Percentiles rank a stretch among this genome's conserved stretches.
These are phyloP conservation scores for Arthroderma sp. DNA, from an alignment of 2,329 filamentous ascomycete species.

Conservation along the genomic window DNA sequence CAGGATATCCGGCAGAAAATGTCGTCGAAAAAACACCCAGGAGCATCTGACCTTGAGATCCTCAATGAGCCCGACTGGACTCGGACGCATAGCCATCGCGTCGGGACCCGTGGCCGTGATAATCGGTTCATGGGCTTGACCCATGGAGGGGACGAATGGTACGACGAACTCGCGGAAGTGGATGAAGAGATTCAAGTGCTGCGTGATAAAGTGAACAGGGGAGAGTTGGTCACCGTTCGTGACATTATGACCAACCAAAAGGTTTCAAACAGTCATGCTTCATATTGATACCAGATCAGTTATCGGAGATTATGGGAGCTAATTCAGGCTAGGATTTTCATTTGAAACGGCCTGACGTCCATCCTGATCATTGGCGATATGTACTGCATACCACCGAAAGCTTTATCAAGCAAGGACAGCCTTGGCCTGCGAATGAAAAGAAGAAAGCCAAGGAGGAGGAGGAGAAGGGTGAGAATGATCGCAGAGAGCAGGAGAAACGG, in stretches of 20 bases:
- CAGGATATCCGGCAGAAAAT: neutral
- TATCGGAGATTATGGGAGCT: neutral
- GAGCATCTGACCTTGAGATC: conserved; percentile 32
- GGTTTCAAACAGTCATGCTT: conserved; percentile 5
- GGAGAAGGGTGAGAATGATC: conserved; percentile 8
- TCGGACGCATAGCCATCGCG: conserved; percentile 27
- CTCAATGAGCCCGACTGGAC: conserved; percentile 35
- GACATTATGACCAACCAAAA: conserved; percentile 21
- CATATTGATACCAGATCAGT: neutral
- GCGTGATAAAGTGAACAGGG: conserved; percentile 16
- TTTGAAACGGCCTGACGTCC: conserved; percentile 33
- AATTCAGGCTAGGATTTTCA: conserved; percentile 34
- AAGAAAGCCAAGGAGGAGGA: conserved; percentile 24
- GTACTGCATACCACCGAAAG: conserved; percentile 40
- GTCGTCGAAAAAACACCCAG: conserved; percentile 23
- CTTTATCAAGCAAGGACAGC: conserved; percentile 38
- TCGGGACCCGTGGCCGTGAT: conserved; percentile 30
- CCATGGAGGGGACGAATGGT: conserved; percentile 20
- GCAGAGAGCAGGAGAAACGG: conserved; percentile 15
- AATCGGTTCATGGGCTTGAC: conserved; percentile 32
- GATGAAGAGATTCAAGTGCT: conserved; percentile 20
- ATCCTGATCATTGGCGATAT: conserved; percentile 40
- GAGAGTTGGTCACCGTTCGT: conserved; percentile 19
- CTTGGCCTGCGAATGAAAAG: conserved; percentile 40
- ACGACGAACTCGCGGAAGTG: conserved; percentile 20